Base-by-base conservation (phyloP, 2,329 filamentous ascomycete genomes). In the Mycocentrospora acerina region DNA sequence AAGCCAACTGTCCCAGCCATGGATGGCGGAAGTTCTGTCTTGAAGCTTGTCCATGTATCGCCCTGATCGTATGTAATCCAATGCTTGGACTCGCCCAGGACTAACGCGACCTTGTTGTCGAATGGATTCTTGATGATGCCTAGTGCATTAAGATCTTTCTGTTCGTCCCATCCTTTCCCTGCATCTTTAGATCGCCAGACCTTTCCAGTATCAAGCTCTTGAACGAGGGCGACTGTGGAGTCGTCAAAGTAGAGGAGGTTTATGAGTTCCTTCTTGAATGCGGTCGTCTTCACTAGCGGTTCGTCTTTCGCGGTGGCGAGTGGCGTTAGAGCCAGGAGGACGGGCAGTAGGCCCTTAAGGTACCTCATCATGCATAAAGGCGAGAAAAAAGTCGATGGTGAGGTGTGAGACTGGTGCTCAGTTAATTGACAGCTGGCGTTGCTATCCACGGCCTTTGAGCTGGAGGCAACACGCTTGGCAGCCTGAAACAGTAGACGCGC, bases 191-290 rank as follows among this genome's bases (percentile, higher is more conserved):
- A 95, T 44, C 88, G 83, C 67, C 84, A 90, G 35, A 95, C 76
- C 46, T 81, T 81, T 43, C 78, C 76, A 27, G 78, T 77, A 11
- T 75, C 67, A 33, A 73, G 60, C 63, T 95, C 86, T 56, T 85
- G 82, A 61, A 89, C 83, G 30, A 97, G 70, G 42, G 95, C 75
- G 35, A 86, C 80, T 64, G 95, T 85, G 51, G 88, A 90, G 66
- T 91, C 88, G 60, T 93, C 85, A 62, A 98, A 97, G 71, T 95
- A 98, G 70, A 86, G 86, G 51, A 96, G 73, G 62, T 83, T 82
- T 37, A 71, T 64, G 1, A 89, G 87, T 37, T 76, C 69, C 56
- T 82, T 75, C 29, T 85, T 73, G 70, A 96, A 87, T 31, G 77
- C 69, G 36, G 74, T 86, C 42, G 75, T 71, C 46, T 77, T 74